These are phyloP conservation scores for Fusarium sp. DNA, from an alignment of 2,329 filamentous ascomycete species.

Conservation along the genomic window DNA sequence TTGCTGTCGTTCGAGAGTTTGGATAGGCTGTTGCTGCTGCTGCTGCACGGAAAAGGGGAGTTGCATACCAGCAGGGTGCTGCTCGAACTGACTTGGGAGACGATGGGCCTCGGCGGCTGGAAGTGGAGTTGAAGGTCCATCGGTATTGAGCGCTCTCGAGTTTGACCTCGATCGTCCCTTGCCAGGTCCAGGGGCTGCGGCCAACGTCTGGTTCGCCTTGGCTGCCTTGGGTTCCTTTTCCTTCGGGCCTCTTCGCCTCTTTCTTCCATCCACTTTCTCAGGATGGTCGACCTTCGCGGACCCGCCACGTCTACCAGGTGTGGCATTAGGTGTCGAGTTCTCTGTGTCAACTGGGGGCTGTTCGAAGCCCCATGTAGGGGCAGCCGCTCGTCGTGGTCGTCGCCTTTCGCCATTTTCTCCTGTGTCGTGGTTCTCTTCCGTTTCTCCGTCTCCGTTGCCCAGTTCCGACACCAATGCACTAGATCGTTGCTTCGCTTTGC, in stretches of 20 bases:
- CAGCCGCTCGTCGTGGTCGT: slow-evolving; percentile 72
- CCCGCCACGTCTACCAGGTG: slow-evolving; percentile 64
- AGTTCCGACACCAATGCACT: slow-evolving; percentile 75
- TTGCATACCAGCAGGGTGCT: slow-evolving; percentile 55
- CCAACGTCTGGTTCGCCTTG: slow-evolving; percentile 58
- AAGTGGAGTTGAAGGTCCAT: slow-evolving; percentile 55
- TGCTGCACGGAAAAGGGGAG: slow-evolving; percentile 53
- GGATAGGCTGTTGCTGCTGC: slow-evolving; percentile 43
- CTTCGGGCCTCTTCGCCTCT: slow-evolving; percentile 54
- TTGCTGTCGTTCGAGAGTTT: slow-evolving; percentile 52
- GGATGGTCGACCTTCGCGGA: slow-evolving; percentile 56
- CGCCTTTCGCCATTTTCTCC: slow-evolving; percentile 71
- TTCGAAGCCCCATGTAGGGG: slow-evolving; percentile 78
- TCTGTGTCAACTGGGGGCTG: slow-evolving; percentile 70
- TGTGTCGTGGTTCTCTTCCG: slow-evolving; percentile 66
- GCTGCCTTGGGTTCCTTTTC: slow-evolving; percentile 57
- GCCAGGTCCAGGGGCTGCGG: slow-evolving; percentile 57
- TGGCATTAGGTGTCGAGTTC: slow-evolving; percentile 66
- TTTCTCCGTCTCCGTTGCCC: slow-evolving; percentile 68
- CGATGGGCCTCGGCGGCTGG: slow-evolving; percentile 56
- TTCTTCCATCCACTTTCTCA: slow-evolving; percentile 60
- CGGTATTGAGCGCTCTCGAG: slow-evolving; percentile 61
- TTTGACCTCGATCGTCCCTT: slow-evolving; percentile 67
- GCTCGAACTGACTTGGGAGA: slow-evolving; percentile 58
- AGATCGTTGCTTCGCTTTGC: slow-evolving; percentile 68